Percentiles rank a stretch among this genome's conserved stretches.
Conservation (phyloP, 2,329 filamentous ascomycete genomes). For the Neonectria ditissima region DNA sequence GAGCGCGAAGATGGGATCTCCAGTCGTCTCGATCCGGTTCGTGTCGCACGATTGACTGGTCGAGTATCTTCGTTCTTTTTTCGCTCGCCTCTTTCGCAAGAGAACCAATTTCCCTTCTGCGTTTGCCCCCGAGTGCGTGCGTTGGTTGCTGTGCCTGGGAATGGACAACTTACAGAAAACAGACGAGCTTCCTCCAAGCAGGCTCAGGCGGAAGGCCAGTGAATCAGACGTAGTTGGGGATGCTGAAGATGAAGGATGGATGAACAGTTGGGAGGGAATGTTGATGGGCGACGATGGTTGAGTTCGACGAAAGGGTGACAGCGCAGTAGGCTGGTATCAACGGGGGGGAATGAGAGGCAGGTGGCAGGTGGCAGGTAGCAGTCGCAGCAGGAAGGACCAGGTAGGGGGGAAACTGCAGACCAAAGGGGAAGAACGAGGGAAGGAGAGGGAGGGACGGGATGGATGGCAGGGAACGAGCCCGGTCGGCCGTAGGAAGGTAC, state of each 20-base stretch:
- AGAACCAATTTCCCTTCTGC: constrained; percentile 23
- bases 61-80: constrained; percentile 30
- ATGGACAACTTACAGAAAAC: constrained; percentile 40
- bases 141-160: constrained; percentile 23
- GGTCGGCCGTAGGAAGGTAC: constrained; percentile 21
- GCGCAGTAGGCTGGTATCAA: constrained; percentile 38
- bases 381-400: constrained; percentile 32
- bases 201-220: constrained; percentile 34
- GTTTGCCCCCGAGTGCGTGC: constrained; percentile 24
- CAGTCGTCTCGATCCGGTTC: constrained; percentile 28
- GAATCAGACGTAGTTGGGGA: constrained; percentile 36
- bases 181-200: constrained; percentile 39
- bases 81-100: constrained; percentile 20
- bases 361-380: constrained; percentile 33
- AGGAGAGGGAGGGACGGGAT: constrained; percentile 20
- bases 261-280: constrained; percentile 26
- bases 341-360: constrained; percentile 29
- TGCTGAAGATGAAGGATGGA: constrained; percentile 38
- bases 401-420: constrained; percentile 42
- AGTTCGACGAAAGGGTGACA: constrained; percentile 42
- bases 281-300: constrained; percentile 37
- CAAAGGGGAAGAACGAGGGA: constrained; percentile 36
- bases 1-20: constrained; percentile 18
- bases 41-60: constrained; percentile 28
- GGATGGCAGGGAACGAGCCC: constrained; percentile 19